phyloP scores from a whole-genome alignment of 2,329 filamentous ascomycete species.

The Cordyceps pruinosa region DNA sequence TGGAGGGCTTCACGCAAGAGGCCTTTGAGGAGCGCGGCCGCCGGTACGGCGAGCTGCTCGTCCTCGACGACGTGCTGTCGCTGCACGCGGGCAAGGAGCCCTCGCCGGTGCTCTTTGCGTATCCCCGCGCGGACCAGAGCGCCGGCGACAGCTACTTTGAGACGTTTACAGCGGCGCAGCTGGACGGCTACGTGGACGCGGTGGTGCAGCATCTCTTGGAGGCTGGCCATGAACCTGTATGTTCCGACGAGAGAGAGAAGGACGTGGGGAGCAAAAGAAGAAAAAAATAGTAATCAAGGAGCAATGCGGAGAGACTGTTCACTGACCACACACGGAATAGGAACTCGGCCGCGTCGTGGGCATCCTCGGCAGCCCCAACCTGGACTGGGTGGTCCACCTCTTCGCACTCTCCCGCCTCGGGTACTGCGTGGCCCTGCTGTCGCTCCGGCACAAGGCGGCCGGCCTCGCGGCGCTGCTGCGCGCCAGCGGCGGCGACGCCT shows the following conservation, averaged over 20 bases:
- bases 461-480: constrained; percentile 26
- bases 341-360: constrained; percentile 27
- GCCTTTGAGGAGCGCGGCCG: background rate
- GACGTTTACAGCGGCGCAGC: constrained; percentile 1
- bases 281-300: background rate
- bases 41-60: background rate
- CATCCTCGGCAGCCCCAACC: constrained; percentile 44
- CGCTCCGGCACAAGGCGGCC: constrained; percentile 26
- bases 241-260: background rate
- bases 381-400: constrained; percentile 48
- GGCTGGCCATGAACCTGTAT: background rate
- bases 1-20: constrained; percentile 1
- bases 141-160: background rate
- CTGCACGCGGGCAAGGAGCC: background rate
- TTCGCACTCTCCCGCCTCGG: constrained; percentile 49
- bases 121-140: background rate
- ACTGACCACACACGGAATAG: too few relatives aligned
- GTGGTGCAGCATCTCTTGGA: background rate
- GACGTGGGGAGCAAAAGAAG: background rate
- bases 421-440: constrained; percentile 38
- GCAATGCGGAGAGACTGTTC: too few relatives aligned
- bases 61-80: constrained; percentile 6
- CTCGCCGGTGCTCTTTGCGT: constrained; percentile 2
- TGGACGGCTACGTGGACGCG: background rate
- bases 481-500: constrained; percentile 19